phyloP scores from a whole-genome alignment of 371 early-diverging fungal genomes.

The Nematocida sp. region DNA sequence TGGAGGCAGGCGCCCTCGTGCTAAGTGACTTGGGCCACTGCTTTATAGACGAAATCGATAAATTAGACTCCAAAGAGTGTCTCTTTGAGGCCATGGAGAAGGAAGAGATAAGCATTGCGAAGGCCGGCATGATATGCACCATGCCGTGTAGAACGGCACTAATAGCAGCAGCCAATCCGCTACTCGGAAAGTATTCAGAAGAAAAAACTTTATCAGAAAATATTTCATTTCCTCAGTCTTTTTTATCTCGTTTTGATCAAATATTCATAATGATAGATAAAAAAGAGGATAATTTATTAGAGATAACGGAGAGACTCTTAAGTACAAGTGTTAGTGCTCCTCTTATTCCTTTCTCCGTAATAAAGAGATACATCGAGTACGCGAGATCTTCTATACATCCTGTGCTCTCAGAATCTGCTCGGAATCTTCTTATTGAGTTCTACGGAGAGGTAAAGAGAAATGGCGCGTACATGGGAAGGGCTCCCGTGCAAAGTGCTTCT shows the following conservation, averaged over 20 bases:
- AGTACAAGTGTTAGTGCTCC: slow-evolving; percentile 56
- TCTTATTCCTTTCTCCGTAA: slow-evolving; percentile 66
- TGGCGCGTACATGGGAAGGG: slow-evolving; percentile 7
- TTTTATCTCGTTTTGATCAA: slow-evolving; percentile 65
- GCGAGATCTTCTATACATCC: slow-evolving; percentile 60
- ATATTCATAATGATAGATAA: slow-evolving; percentile 61
- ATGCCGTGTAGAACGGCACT: slow-evolving; percentile 61
- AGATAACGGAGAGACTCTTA: background rate
- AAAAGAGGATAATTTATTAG: slow-evolving; percentile 44
- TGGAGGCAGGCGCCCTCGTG: slow-evolving; percentile 73
- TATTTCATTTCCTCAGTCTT: slow-evolving; percentile 52
- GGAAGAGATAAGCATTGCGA: slow-evolving; percentile 62
- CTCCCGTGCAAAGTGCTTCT: slow-evolving; percentile 12
- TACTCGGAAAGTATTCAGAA: slow-evolving; percentile 58
- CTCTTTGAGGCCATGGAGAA: slow-evolving; percentile 66
- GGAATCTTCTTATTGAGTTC: slow-evolving; percentile 26
- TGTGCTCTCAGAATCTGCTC: slow-evolving; percentile 57
- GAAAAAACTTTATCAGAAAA: slow-evolving; percentile 66
- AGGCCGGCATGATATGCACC: slow-evolving; percentile 65
- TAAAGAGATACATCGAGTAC: slow-evolving; percentile 68
- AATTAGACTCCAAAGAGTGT: slow-evolving; percentile 67
- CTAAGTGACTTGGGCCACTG: slow-evolving; percentile 70
- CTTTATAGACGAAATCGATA: slow-evolving; percentile 72
- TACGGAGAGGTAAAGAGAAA: slow-evolving; percentile 1
- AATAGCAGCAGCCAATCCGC: slow-evolving; percentile 66